Conservation (phyloP, 495 filamentous ascomycete genomes). For the Hypoxylon perforatum region DNA sequence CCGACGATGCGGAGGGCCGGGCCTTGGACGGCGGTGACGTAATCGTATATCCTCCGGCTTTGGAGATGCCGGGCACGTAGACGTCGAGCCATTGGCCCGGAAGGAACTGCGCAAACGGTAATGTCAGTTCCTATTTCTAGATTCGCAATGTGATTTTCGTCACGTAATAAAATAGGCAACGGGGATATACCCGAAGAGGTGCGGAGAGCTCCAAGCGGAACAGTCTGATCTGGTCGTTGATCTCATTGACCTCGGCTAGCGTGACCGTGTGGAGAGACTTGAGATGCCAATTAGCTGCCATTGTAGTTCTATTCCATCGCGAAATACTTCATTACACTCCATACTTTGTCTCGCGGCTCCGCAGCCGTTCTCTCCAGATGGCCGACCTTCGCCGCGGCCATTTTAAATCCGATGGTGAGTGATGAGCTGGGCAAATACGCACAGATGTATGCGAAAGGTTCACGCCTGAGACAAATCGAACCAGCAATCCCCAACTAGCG, state of each 20-base stretch:
- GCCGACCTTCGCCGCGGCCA: slow-evolving; percentile 32
- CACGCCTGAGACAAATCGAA: not conserved
- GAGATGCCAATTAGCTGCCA: slow-evolving; percentile 33
- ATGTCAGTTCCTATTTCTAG: slow-evolving; percentile 2
- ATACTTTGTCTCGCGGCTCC: slow-evolving; percentile 71
- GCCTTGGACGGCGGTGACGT: slow-evolving; percentile 73
- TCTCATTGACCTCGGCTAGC: slow-evolving; percentile 46
- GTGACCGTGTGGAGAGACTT: slow-evolving; percentile 54
- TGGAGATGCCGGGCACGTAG: slow-evolving; percentile 70
- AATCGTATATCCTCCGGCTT: slow-evolving; percentile 87
- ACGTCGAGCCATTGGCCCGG: slow-evolving; percentile 95
- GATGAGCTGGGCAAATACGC: not conserved
- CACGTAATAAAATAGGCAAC: not conserved
- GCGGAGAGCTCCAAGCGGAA: slow-evolving; percentile 50
- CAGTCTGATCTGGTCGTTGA: slow-evolving; percentile 51
- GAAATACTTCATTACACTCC: not conserved
- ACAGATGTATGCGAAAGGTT: not conserved
- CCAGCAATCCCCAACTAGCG: not conserved
- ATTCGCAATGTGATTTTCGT: not conserved
- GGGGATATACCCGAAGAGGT: slow-evolving; percentile 40
- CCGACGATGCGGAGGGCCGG: slow-evolving; percentile 46
- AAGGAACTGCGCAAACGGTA: slow-evolving; percentile 65
- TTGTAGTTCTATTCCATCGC: slow-evolving; percentile 14
- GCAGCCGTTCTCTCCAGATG: slow-evolving; percentile 75
- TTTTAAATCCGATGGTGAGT: not conserved